A percentile compares a stretch with the other conserved stretches of the same genome.
phyloP scores from a whole-genome alignment of 1,284 basidiomycete genomes.

The Psilocybe mexicana region DNA sequence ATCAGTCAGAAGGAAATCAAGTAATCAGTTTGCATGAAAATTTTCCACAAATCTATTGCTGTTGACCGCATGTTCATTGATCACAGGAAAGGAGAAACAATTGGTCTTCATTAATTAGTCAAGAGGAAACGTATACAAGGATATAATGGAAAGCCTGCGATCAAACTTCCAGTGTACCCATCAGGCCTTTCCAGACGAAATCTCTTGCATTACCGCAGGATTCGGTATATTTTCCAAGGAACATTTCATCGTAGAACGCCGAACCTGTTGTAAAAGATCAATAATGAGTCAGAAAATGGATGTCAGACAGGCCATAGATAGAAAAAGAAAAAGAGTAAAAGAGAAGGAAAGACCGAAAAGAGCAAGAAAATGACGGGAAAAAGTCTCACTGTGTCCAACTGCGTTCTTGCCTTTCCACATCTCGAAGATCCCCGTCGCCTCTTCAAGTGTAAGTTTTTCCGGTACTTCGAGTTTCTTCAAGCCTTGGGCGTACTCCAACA shows the following conservation, averaged over 20 bases:
- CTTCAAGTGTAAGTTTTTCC: slow-evolving; percentile 53
- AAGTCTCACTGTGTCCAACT: slow-evolving; percentile 47
- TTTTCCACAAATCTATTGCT: not conserved
- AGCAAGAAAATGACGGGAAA: not conserved
- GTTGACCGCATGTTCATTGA: not conserved
- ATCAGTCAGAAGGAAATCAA: not conserved
- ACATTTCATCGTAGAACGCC: slow-evolving; percentile 57
- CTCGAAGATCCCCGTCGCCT: slow-evolving; percentile 71
- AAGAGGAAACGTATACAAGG: not conserved
- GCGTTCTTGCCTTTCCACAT: slow-evolving; percentile 64
- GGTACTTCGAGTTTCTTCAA: slow-evolving; percentile 59
- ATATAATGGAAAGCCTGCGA: not conserved
- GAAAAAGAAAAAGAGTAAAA: not conserved
- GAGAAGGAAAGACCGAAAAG: no score
- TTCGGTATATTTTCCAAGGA: slow-evolving; percentile 73
- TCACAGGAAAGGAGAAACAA: not conserved
- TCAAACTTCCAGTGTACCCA: slow-evolving; percentile 39
- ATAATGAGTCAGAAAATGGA: slow-evolving; percentile 12
- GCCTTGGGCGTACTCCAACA: slow-evolving; percentile 55
- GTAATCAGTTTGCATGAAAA: not conserved
- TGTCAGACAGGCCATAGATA: not conserved
- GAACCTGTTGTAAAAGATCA: slow-evolving; percentile 6
- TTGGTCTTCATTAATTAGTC: not conserved
- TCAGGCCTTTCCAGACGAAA: slow-evolving; percentile 73
- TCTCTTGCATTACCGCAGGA: slow-evolving; percentile 71